A percentile compares a stretch with the other conserved stretches of the same genome.
These are phyloP conservation scores for Herpotrichia juniperi DNA, from an alignment of 2,329 filamentous ascomycete genomes.

Conservation along the genomic window DNA sequence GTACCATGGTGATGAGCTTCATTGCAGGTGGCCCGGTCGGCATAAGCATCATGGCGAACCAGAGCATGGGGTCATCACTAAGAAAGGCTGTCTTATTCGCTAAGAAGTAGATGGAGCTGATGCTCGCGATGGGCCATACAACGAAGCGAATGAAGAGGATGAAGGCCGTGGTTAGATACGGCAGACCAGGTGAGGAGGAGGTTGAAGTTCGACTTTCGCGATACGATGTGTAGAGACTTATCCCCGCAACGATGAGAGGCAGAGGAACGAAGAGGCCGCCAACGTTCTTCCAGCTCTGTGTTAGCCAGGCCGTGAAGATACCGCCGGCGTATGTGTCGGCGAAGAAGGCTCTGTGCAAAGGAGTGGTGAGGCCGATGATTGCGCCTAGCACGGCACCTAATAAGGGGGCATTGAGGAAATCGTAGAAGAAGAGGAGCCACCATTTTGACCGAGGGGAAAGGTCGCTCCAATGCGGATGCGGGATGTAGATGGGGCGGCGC, in stretches of 20 bases:
- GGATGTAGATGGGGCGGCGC: slow-evolving; percentile 33
- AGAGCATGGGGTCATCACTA: slow-evolving; percentile 65
- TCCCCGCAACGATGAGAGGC: slow-evolving; percentile 35
- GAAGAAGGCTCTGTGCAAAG: slow-evolving; percentile 34
- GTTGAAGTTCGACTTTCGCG: slow-evolving; percentile 17
- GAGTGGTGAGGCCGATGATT: slow-evolving; percentile 32
- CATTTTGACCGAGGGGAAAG: slow-evolving; percentile 31
- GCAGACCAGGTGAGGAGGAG: slow-evolving; percentile 7
- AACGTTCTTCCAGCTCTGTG: slow-evolving; percentile 34
- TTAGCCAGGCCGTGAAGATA: slow-evolving; percentile 38
- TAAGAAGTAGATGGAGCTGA: slow-evolving; percentile 60
- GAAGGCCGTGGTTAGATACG: slow-evolving; percentile 27
- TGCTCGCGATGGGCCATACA: slow-evolving; percentile 40
- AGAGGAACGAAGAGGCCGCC: slow-evolving; percentile 34
- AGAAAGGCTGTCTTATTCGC: slow-evolving; percentile 53
- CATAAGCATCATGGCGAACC: slow-evolving; percentile 68
- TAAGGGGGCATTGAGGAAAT: slow-evolving; percentile 39
- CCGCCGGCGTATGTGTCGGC: slow-evolving; percentile 29
- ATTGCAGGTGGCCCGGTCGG: slow-evolving; percentile 61
- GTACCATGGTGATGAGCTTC: slow-evolving; percentile 59
- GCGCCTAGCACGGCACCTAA: slow-evolving; percentile 31
- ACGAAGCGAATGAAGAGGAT: slow-evolving; percentile 34
- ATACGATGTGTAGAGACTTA: slow-evolving; percentile 32
- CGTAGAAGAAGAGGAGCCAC: slow-evolving; percentile 38
- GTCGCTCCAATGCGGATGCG: slow-evolving; percentile 25